phyloP scores from a whole-genome alignment of 352 stramenopile genomes.

The Phytopythium sindhum region DNA sequence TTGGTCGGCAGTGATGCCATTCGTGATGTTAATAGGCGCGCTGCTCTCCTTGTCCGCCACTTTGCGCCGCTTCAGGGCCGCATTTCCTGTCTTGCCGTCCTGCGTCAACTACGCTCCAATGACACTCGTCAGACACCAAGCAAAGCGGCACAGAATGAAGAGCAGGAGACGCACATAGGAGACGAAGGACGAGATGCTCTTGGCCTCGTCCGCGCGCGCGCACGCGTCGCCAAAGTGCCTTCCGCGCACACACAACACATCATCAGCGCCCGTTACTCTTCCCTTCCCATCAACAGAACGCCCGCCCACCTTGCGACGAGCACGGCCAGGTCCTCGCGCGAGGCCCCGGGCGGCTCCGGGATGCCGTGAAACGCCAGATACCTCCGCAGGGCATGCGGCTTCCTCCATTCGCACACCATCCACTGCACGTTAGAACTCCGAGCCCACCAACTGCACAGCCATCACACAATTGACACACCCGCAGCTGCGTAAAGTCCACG shows the following conservation, averaged over 20 bases:
- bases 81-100: conserved; percentile 12
- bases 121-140: background rate
- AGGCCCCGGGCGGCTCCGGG: conserved; percentile 42
- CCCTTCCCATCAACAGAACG: background rate
- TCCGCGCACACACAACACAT: conserved; percentile 5
- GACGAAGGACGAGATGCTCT: conserved; percentile 64
- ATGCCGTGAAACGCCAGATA: conserved; percentile 70
- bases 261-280: too few species aligned
- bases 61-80: conserved; percentile 10
- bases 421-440: too few species aligned
- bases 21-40: background rate
- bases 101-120: conserved; percentile 20
- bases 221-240: conserved; percentile 74
- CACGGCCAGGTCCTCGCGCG: conserved; percentile 51
- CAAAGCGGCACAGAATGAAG: background rate
- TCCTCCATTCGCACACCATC: background rate
- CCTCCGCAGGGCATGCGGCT: conserved; percentile 56
- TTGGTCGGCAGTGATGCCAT: background rate
- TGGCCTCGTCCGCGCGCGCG: conserved; percentile 53
- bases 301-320: conserved; percentile 47
- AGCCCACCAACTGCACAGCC: too few species aligned
- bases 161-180: conserved; percentile 45
- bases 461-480: conserved; percentile 22
- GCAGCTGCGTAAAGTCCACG: conserved; percentile 71
- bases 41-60: background rate